Evolutionary conservation across 169 alveolate genomes (phyloP).

Genomic region (Neospora caninum): DNA sequence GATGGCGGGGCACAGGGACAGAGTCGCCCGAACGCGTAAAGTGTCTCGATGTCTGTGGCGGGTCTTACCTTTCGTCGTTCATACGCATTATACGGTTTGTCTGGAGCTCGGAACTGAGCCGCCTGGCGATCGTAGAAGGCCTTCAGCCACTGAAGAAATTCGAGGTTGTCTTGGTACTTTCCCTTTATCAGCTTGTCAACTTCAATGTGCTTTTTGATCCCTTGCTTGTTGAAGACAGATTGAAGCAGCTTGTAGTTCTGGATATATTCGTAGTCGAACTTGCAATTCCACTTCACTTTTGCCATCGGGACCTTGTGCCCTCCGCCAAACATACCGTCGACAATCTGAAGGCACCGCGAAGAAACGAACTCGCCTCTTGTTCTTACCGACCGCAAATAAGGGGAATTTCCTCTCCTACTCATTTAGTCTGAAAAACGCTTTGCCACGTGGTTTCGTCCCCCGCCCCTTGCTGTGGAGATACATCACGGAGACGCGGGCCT

Average conservation of each 20-base stretch:
- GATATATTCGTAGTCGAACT: constrained; percentile 94
- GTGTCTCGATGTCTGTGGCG: too few species aligned
- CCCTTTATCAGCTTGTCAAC: constrained; percentile 92
- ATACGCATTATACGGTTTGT: constrained; percentile 56
- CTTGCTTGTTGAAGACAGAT: constrained; percentile 90
- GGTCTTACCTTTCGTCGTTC: constrained; percentile 57
- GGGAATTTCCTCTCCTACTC: too few species aligned
- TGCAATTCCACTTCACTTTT: constrained; percentile 96
- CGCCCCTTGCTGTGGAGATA: too few species aligned
- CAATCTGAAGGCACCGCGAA: constrained; percentile 94
- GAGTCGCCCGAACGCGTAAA: too few species aligned
- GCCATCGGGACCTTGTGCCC: constrained; percentile 75
- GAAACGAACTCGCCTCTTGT: not conserved
- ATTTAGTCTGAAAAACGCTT: too few species aligned
- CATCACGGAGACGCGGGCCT: too few species aligned
- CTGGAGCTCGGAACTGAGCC: constrained; percentile 70
- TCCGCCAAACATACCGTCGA: constrained; percentile 54
- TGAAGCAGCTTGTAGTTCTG: constrained; percentile 94
- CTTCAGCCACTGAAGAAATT: constrained; percentile 97
- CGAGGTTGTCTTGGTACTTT: constrained; percentile 95
- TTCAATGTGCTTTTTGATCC: constrained; percentile 89
- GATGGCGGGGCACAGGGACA: too few species aligned
- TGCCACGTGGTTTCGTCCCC: too few species aligned
- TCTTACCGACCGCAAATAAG: constrained; percentile 18
- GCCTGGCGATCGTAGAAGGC: constrained; percentile 88